phyloP scores from a whole-genome alignment of 257 asterid species.

The Solanum clarkiae region DNA sequence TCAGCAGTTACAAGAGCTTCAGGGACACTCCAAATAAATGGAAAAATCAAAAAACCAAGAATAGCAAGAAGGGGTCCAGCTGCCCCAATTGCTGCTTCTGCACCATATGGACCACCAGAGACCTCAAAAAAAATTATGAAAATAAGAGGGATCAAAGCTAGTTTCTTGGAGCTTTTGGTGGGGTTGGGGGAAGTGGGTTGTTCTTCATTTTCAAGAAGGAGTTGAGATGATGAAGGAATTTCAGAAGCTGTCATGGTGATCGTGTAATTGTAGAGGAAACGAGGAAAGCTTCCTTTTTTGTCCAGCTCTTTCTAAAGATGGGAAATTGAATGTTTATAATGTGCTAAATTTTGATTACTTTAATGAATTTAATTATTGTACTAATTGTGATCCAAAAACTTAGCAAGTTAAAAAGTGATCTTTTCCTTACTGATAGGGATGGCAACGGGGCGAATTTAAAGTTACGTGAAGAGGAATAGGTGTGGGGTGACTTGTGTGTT shows the following conservation, averaged over 20 bases:
- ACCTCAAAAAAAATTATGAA: constrained; percentile 48
- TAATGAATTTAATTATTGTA: background rate
- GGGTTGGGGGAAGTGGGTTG: background rate
- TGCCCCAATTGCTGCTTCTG: constrained; percentile 44
- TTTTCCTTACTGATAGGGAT: no score
- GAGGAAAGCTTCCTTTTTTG: background rate
- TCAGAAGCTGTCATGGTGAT: constrained; percentile 4
- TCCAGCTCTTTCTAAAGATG: background rate
- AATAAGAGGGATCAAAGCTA: constrained; percentile 27
- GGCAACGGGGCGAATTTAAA: no score
- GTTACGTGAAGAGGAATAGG: no score
- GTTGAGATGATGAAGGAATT: background rate
- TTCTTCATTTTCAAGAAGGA: constrained; percentile 12
- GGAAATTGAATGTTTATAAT: background rate
- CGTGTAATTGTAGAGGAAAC: background rate
- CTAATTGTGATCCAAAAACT: background rate
- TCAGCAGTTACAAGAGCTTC: constrained; percentile 49
- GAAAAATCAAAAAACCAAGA: constrained; percentile 39
- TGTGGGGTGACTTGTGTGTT: no score
- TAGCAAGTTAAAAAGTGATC: background rate
- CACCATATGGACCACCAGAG: constrained; percentile 51
- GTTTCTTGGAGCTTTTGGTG: constrained; percentile 16
- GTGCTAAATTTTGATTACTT: background rate
- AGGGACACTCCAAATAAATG: constrained; percentile 43
- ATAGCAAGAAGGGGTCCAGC: constrained; percentile 46